Percentiles rank a stretch among this genome's conserved stretches.
These are phyloP conservation scores for Amylostereum areolatum DNA, from an alignment of 1,284 basidiomycete genomes.

Conservation along the genomic window DNA sequence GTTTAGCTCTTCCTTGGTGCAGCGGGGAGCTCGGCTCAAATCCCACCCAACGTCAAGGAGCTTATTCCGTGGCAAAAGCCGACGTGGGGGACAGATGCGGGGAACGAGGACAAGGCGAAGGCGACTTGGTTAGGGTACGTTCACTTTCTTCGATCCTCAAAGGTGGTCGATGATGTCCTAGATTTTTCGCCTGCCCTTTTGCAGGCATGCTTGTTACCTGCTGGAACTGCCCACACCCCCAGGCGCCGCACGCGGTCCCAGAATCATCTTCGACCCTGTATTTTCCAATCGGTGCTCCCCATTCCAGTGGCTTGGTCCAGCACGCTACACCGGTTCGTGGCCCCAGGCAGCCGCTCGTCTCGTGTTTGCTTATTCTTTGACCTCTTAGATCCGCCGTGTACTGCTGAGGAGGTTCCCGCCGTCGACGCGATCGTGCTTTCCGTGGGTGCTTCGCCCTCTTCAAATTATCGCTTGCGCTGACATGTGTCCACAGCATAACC, in stretches of 20 bases:
- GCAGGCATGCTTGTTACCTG: slow-evolving; percentile 61
- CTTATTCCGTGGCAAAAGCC: slow-evolving; percentile 19
- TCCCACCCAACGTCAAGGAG: slow-evolving; percentile 11
- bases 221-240: slow-evolving; percentile 52
- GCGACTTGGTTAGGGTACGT: slow-evolving; percentile 60
- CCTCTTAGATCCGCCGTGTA: slow-evolving; percentile 45
- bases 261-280: slow-evolving; percentile 71
- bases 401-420: slow-evolving; percentile 54
- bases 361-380: not conserved
- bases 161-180: not conserved
- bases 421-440: slow-evolving; percentile 62
- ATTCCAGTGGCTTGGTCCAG: slow-evolving; percentile 45
- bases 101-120: slow-evolving; percentile 21
- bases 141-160: not conserved
- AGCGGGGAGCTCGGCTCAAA: not conserved
- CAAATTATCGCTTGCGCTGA: not conserved
- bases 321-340: slow-evolving; percentile 46
- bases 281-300: slow-evolving; percentile 62
- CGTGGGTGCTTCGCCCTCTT: slow-evolving; percentile 24
- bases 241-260: slow-evolving; percentile 41
- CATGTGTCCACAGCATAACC: slow-evolving; percentile 44
- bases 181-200: not conserved
- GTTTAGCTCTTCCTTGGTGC: too few relatives aligned
- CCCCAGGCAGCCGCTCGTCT: not conserved
- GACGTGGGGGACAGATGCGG: slow-evolving; percentile 17